Evolutionary conservation across 345 rosid genomes (phyloP).

Genomic region (Balakata baccata): DNA sequence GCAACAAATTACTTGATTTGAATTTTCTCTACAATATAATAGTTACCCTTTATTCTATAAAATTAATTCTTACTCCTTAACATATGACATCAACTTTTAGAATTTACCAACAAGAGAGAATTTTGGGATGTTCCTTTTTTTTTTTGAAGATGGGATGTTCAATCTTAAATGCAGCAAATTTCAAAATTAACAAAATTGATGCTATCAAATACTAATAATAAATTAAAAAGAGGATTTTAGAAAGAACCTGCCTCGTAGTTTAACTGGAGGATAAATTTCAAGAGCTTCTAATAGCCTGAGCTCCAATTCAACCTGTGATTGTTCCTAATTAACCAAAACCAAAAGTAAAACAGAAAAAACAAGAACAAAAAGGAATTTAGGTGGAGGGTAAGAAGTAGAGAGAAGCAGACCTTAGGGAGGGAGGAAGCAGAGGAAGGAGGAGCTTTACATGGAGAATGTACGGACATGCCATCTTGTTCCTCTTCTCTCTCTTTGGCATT

Average conservation of each 20-base stretch:
- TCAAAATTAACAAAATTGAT: neutral
- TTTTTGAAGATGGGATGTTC: neutral
- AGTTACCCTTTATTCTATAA: too few species aligned
- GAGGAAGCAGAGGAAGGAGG: slow-evolving; percentile 95
- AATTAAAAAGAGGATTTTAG: neutral
- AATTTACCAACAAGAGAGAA: neutral
- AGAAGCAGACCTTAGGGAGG: slow-evolving; percentile 65
- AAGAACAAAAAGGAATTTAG: neutral
- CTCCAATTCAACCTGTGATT: slow-evolving; percentile 94
- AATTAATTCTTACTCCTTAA: too few species aligned
- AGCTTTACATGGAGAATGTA: slow-evolving; percentile 92
- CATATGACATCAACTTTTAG: neutral
- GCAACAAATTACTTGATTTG: neutral
- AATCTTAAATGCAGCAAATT: neutral
- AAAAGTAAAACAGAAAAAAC: neutral
- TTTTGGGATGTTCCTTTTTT: neutral
- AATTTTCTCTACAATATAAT: neutral
- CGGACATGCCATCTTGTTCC: slow-evolving; percentile 85
- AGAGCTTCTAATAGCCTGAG: slow-evolving; percentile 84
- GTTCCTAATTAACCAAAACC: slow-evolving; percentile 49
- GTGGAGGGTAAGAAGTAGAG: neutral
- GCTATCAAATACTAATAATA: neutral
- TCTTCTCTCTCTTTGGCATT: slow-evolving; percentile 51
- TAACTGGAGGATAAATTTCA: slow-evolving; percentile 83
- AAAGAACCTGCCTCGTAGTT: slow-evolving; percentile 55